Evolutionary conservation across 495 filamentous ascomycete genomes (phyloP).

Genomic region (Neurospora sublineolata): DNA sequence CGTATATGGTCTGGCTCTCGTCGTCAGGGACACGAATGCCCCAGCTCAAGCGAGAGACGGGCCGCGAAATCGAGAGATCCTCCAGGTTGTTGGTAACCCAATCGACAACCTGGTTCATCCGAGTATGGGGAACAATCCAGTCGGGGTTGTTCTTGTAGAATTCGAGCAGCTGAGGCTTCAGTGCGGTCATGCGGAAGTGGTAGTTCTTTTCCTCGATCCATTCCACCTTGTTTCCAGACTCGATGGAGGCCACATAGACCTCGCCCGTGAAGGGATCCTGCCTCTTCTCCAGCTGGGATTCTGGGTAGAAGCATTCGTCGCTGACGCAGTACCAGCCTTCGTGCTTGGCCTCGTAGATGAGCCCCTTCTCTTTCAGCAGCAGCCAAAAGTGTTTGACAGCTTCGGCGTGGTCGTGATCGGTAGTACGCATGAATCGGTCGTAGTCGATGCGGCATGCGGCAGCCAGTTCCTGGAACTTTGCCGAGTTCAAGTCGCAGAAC

Average conservation of each 20-base stretch:
- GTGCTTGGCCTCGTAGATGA: constrained; percentile 78
- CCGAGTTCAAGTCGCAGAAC: constrained; percentile 50
- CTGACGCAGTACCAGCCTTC: constrained; percentile 94
- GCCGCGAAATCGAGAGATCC: constrained; percentile 85
- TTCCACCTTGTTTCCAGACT: constrained; percentile 86
- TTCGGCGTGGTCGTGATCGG: constrained; percentile 66
- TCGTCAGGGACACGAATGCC: constrained; percentile 85
- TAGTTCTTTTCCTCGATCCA: constrained; percentile 94
- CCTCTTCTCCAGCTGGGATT: constrained; percentile 56
- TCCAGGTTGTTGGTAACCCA: constrained; percentile 59
- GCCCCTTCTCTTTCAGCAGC: constrained; percentile 58
- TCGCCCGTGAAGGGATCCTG: constrained; percentile 70
- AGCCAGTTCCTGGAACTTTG: constrained; percentile 59
- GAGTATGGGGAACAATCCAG: constrained; percentile 55
- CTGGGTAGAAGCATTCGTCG: constrained; percentile 92
- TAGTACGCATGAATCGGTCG: constrained; percentile 86
- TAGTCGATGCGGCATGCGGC: constrained; percentile 53
- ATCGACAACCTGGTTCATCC: constrained; percentile 57
- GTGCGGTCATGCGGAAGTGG: constrained; percentile 80
- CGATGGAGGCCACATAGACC: constrained; percentile 70
- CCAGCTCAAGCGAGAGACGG: constrained; percentile 67
- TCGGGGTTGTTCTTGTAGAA: constrained; percentile 63
- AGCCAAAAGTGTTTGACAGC: constrained; percentile 89
- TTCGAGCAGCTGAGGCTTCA: constrained; percentile 65
- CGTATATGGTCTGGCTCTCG: constrained; percentile 81